phyloP scores from a whole-genome alignment of 1,284 basidiomycete genomes.

The Cerrena zonata region DNA sequence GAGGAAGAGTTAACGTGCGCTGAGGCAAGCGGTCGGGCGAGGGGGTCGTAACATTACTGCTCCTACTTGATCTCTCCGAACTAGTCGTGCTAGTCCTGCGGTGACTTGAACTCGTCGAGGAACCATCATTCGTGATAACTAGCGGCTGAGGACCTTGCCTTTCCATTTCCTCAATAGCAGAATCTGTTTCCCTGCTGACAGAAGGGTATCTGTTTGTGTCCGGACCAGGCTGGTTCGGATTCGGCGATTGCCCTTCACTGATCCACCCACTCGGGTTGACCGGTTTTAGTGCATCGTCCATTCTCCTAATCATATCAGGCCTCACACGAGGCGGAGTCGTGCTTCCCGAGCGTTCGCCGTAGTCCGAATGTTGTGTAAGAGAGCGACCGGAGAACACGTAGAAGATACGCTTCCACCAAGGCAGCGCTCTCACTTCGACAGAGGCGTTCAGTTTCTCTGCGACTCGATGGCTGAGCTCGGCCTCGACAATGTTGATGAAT shows the following conservation, averaged over 20 bases:
- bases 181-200: not conserved
- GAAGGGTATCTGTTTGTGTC: conserved; percentile 8
- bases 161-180: not conserved
- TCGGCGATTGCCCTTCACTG: conserved; percentile 35
- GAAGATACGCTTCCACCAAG: conserved; percentile 19
- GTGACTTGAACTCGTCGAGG: too few relatives aligned
- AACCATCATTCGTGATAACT: too few relatives aligned
- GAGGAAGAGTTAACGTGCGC: conserved; percentile 16
- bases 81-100: too few relatives aligned
- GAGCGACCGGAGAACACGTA: conserved; percentile 6
- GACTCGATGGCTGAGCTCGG: conserved; percentile 34
- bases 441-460: conserved; percentile 14
- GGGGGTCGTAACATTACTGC: too few relatives aligned
- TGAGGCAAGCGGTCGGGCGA: too few relatives aligned
- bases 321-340: conserved; percentile 33
- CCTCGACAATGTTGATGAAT: conserved; percentile 64
- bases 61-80: too few relatives aligned
- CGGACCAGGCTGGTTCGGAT: conserved; percentile 1
- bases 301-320: conserved; percentile 80
- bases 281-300: conserved; percentile 73
- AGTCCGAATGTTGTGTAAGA: conserved; percentile 9
- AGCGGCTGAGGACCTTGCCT: not conserved
- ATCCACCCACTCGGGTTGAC: conserved; percentile 80
- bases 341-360: conserved; percentile 14
- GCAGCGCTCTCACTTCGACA: conserved; percentile 20